phyloP scores from a whole-genome alignment of 805 yeast genomes.

The Ogataea haglerorum region DNA sequence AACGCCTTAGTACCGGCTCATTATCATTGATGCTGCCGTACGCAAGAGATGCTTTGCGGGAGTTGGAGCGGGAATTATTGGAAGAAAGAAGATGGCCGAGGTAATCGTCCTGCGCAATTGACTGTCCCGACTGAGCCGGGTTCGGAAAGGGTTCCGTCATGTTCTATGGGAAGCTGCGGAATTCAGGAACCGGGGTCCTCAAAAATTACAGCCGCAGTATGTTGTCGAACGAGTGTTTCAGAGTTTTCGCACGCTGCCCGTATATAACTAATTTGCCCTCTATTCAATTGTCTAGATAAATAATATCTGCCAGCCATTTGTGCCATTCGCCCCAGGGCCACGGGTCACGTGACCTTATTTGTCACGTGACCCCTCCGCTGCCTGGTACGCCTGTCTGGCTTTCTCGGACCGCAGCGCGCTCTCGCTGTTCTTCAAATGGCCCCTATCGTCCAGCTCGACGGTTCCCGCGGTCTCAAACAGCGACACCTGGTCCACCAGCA shows the following conservation, averaged over 20 bases:
- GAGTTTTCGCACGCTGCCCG: neutral
- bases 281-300: neutral
- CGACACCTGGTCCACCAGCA: slow-evolving; percentile 75
- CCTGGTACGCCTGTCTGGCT: slow-evolving; percentile 34
- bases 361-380: neutral
- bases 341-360: neutral
- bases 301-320: neutral
- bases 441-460: slow-evolving; percentile 72
- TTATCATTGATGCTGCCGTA: slow-evolving; percentile 12
- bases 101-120: slow-evolving; percentile 17
- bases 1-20: slow-evolving; percentile 17
- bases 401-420: slow-evolving; percentile 40
- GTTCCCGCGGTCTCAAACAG: slow-evolving; percentile 75
- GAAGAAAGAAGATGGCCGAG: slow-evolving; percentile 12
- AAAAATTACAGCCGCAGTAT: neutral
- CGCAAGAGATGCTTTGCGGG: slow-evolving; percentile 13
- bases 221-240: neutral
- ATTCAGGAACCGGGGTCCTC: neutral
- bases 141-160: slow-evolving; percentile 24
- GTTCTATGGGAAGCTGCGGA: neutral
- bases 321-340: too few relatives aligned
- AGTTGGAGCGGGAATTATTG: slow-evolving; percentile 6
- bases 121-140: slow-evolving; percentile 11
- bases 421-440: slow-evolving; percentile 54
- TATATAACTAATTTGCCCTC: neutral